Percentiles rank a stretch among this genome's conserved stretches.
These are phyloP conservation scores for Phytophthora cryptogea DNA, from an alignment of 352 stramenopile genomes.

Conservation along the genomic window DNA sequence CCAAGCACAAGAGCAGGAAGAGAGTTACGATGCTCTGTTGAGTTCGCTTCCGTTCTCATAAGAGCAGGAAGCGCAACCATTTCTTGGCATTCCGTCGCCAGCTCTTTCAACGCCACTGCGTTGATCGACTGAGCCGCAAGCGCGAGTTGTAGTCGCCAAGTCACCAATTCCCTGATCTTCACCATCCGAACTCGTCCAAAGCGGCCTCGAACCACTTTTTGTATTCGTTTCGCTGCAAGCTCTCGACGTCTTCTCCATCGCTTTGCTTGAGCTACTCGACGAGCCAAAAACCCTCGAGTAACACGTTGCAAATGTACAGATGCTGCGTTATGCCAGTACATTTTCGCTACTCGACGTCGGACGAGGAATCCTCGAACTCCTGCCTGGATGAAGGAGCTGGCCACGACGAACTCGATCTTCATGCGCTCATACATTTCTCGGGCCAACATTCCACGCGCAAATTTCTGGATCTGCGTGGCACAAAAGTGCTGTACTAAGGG, in stretches of 20 bases:
- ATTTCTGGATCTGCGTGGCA: conserved; percentile 78
- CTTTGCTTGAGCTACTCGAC: conserved; percentile 31
- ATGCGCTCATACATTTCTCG: conserved; percentile 55
- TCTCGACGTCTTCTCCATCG: conserved; percentile 26
- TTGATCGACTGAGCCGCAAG: conserved; percentile 24
- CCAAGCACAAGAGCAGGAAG: conserved; percentile 66
- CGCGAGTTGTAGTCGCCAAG: conserved; percentile 32
- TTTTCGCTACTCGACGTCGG: conserved; percentile 56
- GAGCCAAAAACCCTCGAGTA: conserved; percentile 57
- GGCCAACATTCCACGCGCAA: conserved; percentile 72
- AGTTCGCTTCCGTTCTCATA: conserved; percentile 14
- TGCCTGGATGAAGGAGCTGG: conserved; percentile 81
- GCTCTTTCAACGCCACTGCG: conserved; percentile 50
- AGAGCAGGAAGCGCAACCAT: conserved; percentile 53
- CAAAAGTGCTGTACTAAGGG: conserved; percentile 70
- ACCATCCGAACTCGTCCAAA: conserved; percentile 66
- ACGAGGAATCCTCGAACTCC: conserved; percentile 69
- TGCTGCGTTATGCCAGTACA: conserved; percentile 72
- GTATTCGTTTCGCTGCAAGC: conserved; percentile 32
- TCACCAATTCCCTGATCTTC: conserved; percentile 52
- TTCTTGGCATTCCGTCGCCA: conserved; percentile 51
- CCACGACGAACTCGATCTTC: conserved; percentile 70
- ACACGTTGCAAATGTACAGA: conserved; percentile 63
- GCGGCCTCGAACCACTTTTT: conserved; percentile 61
- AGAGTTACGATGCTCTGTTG: conserved; percentile 5